Conservation (phyloP, 2,329 filamentous ascomycete species). For the Cytospora leucostoma region DNA sequence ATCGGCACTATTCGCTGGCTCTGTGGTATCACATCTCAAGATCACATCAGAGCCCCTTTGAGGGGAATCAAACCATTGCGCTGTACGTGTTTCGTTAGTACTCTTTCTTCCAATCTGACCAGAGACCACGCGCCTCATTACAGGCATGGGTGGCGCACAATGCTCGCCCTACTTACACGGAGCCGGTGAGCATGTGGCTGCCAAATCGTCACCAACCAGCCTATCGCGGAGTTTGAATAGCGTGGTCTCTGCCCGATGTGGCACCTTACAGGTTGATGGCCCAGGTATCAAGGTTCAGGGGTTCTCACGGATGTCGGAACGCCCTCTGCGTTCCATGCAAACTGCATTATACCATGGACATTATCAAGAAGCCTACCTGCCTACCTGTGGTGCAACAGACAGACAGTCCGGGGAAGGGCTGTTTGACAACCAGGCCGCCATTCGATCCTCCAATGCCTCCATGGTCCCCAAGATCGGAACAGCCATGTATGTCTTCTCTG, state of each 20-base stretch:
- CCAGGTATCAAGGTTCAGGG: slow-evolving; percentile 13
- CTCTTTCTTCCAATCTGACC: background rate
- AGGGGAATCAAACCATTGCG: background rate
- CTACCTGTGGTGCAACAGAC: background rate
- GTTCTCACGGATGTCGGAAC: slow-evolving; percentile 15
- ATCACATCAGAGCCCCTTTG: background rate
- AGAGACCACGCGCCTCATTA: slow-evolving; percentile 11
- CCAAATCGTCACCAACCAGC: slow-evolving; percentile 9
- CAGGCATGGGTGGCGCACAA: background rate
- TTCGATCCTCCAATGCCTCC: background rate
- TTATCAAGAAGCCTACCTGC: background rate
- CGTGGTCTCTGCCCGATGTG: slow-evolving; percentile 16
- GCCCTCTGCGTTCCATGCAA: background rate
- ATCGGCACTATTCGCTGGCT: background rate
- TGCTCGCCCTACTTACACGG: slow-evolving; percentile 5
- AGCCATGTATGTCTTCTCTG: background rate
- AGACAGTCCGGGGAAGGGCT: background rate
- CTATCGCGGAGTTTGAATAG: slow-evolving; percentile 1
- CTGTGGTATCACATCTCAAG: background rate
- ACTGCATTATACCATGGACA: background rate
- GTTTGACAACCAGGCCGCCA: background rate
- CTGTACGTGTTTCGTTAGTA: background rate
- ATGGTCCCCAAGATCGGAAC: background rate
- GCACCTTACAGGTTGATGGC: slow-evolving; percentile 10
- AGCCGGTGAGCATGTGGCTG: slow-evolving; percentile 23